Percentiles rank a stretch among this genome's conserved stretches.
Conservation (phyloP, 805 yeast genomes). For the Naumovozyma dairenensis region DNA sequence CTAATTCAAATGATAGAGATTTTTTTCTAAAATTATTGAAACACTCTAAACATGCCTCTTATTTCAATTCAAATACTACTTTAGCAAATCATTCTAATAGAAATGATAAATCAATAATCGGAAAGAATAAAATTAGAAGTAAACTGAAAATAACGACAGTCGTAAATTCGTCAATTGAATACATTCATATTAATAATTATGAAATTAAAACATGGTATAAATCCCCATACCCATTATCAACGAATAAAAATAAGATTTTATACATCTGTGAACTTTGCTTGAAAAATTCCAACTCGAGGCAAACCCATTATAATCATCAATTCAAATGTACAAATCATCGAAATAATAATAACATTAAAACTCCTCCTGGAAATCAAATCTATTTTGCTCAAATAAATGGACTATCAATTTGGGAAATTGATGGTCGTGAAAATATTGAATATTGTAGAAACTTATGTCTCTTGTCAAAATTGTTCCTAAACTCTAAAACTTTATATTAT, state of each 20-base stretch:
- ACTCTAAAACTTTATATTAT: constrained; percentile 84
- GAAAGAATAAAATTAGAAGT: constrained; percentile 12
- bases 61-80: constrained; percentile 30
- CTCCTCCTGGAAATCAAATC: constrained; percentile 87
- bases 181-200: constrained; percentile 58
- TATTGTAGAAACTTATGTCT: constrained; percentile 88
- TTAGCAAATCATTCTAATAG: no score
- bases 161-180: constrained; percentile 37
- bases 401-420: constrained; percentile 80
- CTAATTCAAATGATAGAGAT: constrained; percentile 41
- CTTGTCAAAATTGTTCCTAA: constrained; percentile 77
- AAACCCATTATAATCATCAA: constrained; percentile 57
- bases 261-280: constrained; percentile 80
- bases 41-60: constrained; percentile 33
- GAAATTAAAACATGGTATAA: constrained; percentile 88
- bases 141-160: neutral
- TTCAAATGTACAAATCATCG: constrained; percentile 60
- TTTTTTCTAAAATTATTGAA: constrained; percentile 36
- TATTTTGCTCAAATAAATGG: constrained; percentile 60
- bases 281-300: constrained; percentile 65
- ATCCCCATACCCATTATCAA: constrained; percentile 88
- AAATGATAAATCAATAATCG: constrained; percentile 16
- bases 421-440: constrained; percentile 71
- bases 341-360: no score
- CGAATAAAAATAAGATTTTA: constrained; percentile 48